Evolutionary conservation across 148 eudicot species (phyloP).

Genomic region (Vaccinium myrtillus): DNA sequence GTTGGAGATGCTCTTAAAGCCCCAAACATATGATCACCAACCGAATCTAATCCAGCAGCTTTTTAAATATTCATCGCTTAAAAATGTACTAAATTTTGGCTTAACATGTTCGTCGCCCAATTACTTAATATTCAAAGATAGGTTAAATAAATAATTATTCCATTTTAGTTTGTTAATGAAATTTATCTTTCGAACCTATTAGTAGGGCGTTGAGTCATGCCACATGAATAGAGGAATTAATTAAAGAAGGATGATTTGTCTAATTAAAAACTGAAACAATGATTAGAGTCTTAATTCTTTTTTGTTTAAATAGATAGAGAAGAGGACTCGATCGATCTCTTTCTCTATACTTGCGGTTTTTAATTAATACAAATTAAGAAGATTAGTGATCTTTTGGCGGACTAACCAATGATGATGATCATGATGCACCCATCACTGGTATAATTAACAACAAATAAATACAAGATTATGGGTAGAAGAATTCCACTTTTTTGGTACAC

Average conservation of each 20-base stretch:
- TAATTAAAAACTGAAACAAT: neutral
- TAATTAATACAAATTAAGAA: neutral
- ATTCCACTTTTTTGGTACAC: neutral
- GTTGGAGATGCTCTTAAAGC: neutral
- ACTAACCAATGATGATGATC: conserved; percentile 15
- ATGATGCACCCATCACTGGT: conserved; percentile 10
- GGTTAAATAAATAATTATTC: neutral
- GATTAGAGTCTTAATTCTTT: neutral
- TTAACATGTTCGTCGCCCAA: neutral
- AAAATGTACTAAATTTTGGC: neutral
- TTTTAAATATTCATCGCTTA: neutral
- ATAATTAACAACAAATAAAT: neutral
- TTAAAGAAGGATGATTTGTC: neutral
- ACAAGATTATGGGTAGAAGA: conserved; percentile 11
- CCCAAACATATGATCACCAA: neutral
- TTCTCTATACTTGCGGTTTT: neutral
- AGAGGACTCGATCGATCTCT: neutral
- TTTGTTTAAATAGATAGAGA: neutral
- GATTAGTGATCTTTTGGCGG: conserved; percentile 11
- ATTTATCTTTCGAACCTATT: neutral
- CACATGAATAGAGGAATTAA: neutral
- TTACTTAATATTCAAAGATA: neutral
- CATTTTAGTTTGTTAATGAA: neutral
- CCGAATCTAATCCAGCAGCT: neutral
- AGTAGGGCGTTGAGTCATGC: neutral